Evolutionary conservation across 2,329 filamentous ascomycete genomes (phyloP).

Genomic region (Botrytis pseudocinerea): DNA sequence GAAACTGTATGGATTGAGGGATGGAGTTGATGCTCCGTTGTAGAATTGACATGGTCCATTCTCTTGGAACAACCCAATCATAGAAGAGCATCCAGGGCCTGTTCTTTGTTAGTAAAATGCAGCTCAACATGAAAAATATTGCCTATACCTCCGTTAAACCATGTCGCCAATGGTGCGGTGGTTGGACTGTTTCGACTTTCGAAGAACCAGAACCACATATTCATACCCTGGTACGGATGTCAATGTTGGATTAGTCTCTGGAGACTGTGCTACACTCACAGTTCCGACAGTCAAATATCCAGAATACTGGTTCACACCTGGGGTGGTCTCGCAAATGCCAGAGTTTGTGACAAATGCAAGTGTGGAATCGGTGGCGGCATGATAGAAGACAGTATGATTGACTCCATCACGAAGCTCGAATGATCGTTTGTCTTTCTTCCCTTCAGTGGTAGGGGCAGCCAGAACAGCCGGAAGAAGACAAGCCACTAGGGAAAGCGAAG

Average conservation of each 20-base stretch:
- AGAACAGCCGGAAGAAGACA: constrained; percentile 28
- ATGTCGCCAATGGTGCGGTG: constrained; percentile 47
- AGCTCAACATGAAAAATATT: not conserved
- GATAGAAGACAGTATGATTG: constrained; percentile 50
- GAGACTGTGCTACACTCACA: constrained; percentile 21
- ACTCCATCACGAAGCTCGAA: constrained; percentile 42
- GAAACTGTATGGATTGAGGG: constrained; percentile 45
- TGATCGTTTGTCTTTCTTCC: constrained; percentile 38
- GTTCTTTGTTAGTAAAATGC: not conserved
- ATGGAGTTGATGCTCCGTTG: constrained; percentile 45
- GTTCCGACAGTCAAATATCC: constrained; percentile 51
- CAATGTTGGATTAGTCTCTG: constrained; percentile 35
- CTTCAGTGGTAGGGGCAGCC: constrained; percentile 23
- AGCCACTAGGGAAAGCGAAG: constrained; percentile 20
- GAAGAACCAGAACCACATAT: constrained; percentile 53
- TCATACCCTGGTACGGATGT: constrained; percentile 27
- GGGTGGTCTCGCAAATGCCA: constrained; percentile 52
- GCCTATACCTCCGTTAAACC: constrained; percentile 46
- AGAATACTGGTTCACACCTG: constrained; percentile 52
- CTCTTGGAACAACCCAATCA: constrained; percentile 61
- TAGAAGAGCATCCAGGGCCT: constrained; percentile 51
- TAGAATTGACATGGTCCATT: constrained; percentile 47
- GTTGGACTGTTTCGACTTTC: constrained; percentile 54
- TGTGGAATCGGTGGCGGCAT: constrained; percentile 48
- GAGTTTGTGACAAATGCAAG: constrained; percentile 53